phyloP scores from a whole-genome alignment of 805 yeast species.

The Huiozyma naganishii region DNA sequence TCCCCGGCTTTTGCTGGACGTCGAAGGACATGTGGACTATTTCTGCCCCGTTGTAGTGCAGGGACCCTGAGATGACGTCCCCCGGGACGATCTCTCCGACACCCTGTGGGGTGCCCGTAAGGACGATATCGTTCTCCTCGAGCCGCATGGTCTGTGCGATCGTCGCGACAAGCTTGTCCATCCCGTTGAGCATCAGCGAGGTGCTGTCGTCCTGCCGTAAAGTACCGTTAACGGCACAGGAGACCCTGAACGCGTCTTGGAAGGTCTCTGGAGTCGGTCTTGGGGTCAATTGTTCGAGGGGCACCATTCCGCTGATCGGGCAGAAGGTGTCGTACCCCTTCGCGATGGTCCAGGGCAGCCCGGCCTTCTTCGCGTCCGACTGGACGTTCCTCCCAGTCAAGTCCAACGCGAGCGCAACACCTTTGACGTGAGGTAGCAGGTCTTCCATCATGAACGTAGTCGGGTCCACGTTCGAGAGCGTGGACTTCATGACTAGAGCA shows the following conservation, averaged over 20 bases:
- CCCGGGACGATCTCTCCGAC: conserved; percentile 82
- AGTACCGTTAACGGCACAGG: conserved; percentile 52
- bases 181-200: conserved; percentile 75
- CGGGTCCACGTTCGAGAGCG: conserved; percentile 50
- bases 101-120: conserved; percentile 97
- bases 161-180: conserved; percentile 66
- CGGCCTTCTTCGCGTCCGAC: conserved; percentile 85
- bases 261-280: conserved; percentile 37
- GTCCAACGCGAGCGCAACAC: conserved; percentile 84
- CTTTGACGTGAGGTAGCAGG: conserved; percentile 70
- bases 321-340: conserved; percentile 95
- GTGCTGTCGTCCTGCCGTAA: conserved; percentile 66
- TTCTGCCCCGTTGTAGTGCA: conserved; percentile 44
- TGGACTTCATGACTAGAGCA: conserved; percentile 62
- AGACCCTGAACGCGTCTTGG: conserved; percentile 24
- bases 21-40: conserved; percentile 35
- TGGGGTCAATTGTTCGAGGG: conserved; percentile 53
- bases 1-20: conserved; percentile 40
- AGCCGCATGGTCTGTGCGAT: conserved; percentile 87
- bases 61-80: conserved; percentile 57
- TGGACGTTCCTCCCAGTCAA: conserved; percentile 95
- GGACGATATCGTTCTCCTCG: conserved; percentile 78
- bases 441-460: conserved; percentile 47
- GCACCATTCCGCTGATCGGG: conserved; percentile 71
- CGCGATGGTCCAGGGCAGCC: conserved; percentile 93